phyloP scores from a whole-genome alignment of 2,329 filamentous ascomycete genomes.

The Exophiala oligosperma region DNA sequence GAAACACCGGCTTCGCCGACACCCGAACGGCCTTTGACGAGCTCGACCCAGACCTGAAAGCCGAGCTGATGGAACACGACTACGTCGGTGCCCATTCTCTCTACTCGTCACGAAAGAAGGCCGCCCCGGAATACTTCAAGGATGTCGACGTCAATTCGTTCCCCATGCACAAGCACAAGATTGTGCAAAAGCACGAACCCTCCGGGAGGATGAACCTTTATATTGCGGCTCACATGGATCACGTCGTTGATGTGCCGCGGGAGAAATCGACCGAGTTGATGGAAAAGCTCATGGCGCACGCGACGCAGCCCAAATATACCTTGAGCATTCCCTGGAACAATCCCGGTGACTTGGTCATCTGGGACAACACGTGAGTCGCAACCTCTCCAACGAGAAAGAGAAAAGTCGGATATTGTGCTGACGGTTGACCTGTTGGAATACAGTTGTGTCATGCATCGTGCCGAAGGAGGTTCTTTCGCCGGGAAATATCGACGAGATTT shows the following conservation, averaged over 20 bases:
- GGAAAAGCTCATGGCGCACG: conserved; percentile 43
- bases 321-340: conserved; percentile 50
- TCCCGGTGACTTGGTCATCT: conserved; percentile 54
- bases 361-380: conserved; percentile 54
- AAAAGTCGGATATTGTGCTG: neutral
- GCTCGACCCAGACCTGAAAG: conserved; percentile 39
- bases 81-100: conserved; percentile 53
- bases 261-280: conserved; percentile 41
- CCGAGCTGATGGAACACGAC: conserved; percentile 41
- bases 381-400: neutral
- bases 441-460: conserved; percentile 56
- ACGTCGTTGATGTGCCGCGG: conserved; percentile 46
- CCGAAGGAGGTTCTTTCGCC: conserved; percentile 49
- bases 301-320: conserved; percentile 49
- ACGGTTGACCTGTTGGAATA: neutral
- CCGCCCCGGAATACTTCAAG: conserved; percentile 50
- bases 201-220: conserved; percentile 56
- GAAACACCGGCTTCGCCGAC: conserved; percentile 56
- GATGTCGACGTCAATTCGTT: conserved; percentile 44
- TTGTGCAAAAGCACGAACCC: conserved; percentile 55
- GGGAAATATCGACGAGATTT: conserved; percentile 54
- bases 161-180: conserved; percentile 47
- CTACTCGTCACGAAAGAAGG: conserved; percentile 54
- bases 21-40: conserved; percentile 53
- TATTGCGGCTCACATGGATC: conserved; percentile 54